Base-by-base conservation (phyloP, 208 protist genomes). In the Acanthamoeba culbertsoni region DNA sequence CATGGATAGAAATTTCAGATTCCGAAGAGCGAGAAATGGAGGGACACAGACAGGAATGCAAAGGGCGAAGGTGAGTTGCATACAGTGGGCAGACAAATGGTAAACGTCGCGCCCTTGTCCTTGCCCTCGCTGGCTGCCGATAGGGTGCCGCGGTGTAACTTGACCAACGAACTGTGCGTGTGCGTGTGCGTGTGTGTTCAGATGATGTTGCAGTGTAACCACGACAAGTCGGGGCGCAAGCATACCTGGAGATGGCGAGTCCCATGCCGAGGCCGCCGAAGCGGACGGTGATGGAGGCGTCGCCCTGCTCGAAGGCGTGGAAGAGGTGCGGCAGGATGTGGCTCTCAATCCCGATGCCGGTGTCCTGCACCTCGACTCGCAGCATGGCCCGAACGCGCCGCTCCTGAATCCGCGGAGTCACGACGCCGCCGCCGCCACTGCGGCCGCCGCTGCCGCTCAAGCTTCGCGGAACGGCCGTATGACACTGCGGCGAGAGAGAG, bases 41-140 rank as follows among this genome's bases (percentile, higher is more conserved):
- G 14, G 12, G 14, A 37, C 28, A 68, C 18, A 68, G 7, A 68
- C 59, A 33, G 14, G 31, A 7, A 68, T n/a, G 31, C 26, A 23
- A 2, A 23, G 68, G 37, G 33, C 35, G 42, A n/a, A 45, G 42
- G 68, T 31, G 46, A n/a, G 10, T 20, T 6, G 68, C 40, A 45
- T n/a, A 42, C 48, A 10, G 42, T 86, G 14, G 77, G 77, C 51
- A 88, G 31, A 43, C 42, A 46, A 23, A 88, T 35, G 16, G 20
- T 62, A 33, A 88, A 88, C 33, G 77, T 88, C 4, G 77, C 43
- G 77, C 77, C 77, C 51, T 63, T 88, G 46, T 62, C 37, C 77
- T 88, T 88, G 77, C 77, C 77, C n/a, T 88, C 48, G 37, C 77
- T 88, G 0, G n/a, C 0, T 18, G 77, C 77, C 18, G 28, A 43